Conservation (phyloP, 768 basidiomycete species). For the Porphyrellus cyaneotinctus region DNA sequence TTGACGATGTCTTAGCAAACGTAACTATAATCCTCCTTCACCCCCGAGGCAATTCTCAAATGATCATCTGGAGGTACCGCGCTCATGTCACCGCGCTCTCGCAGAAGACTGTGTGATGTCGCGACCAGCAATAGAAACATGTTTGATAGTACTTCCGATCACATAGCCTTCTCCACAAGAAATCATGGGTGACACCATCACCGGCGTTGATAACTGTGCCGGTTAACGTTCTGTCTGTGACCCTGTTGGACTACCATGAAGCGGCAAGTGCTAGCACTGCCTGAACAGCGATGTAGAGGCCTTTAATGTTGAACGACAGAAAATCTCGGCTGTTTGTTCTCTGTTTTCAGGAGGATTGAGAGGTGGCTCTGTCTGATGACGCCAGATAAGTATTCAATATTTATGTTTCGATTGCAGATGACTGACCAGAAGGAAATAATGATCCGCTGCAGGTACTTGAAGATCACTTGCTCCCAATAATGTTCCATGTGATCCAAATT, state of each 20-base stretch:
- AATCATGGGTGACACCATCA: slow-evolving; percentile 99
- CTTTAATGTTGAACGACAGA: slow-evolving; percentile 99
- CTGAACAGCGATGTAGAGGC: slow-evolving; percentile 97
- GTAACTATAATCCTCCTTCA: slow-evolving; percentile 92
- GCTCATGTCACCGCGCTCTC: slow-evolving; percentile 90
- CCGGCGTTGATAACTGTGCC: slow-evolving; percentile 99
- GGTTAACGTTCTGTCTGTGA: slow-evolving; percentile 86
- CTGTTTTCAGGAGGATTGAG: slow-evolving; percentile 98
- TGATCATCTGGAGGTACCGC: slow-evolving; percentile 96
- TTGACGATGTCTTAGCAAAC: slow-evolving; percentile 99
- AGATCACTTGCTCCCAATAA: slow-evolving; percentile 99
- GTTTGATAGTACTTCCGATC: slow-evolving; percentile 97
- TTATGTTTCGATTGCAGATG: not conserved
- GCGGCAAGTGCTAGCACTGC: slow-evolving; percentile 98
- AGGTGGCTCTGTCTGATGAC: slow-evolving; percentile 91
- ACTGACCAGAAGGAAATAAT: slow-evolving; percentile 93
- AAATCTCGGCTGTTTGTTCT: slow-evolving; percentile 98
- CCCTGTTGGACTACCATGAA: slow-evolving; percentile 90
- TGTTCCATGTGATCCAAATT: slow-evolving; percentile 99
- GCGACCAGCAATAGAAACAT: slow-evolving; percentile 96
- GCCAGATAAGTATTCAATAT: not conserved
- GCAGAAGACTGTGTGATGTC: slow-evolving; percentile 93
- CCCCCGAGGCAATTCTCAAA: slow-evolving; percentile 81
- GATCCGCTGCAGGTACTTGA: slow-evolving; percentile 99
- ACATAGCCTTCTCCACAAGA: slow-evolving; percentile 96